These are phyloP conservation scores for Mycocentrospora acerina DNA, from an alignment of 2,329 filamentous ascomycete species.

Conservation along the genomic window DNA sequence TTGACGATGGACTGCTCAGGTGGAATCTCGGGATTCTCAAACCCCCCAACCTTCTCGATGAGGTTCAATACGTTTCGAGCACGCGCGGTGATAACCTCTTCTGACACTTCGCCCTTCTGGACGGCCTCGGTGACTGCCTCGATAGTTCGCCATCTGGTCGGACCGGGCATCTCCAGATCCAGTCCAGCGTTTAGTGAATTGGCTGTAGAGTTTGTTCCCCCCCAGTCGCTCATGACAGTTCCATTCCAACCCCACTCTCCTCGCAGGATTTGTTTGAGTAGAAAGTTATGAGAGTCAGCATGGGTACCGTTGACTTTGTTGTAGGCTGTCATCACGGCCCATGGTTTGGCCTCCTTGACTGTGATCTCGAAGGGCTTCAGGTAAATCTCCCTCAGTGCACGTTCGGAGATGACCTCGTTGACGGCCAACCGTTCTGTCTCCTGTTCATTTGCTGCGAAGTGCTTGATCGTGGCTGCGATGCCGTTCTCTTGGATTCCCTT, in stretches of 20 bases:
- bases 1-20: conserved; percentile 64
- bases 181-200: conserved; percentile 40
- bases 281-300: conserved; percentile 63
- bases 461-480: conserved; percentile 72
- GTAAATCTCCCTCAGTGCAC: conserved; percentile 60
- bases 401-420: conserved; percentile 52
- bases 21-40: conserved; percentile 59
- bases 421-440: conserved; percentile 68
- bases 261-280: conserved; percentile 67
- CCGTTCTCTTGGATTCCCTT: conserved; percentile 65
- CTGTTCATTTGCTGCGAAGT: conserved; percentile 68
- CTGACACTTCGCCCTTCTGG: conserved; percentile 52
- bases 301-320: conserved; percentile 73
- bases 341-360: conserved; percentile 68
- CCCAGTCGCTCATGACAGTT: conserved; percentile 67
- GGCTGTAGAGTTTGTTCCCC: conserved; percentile 39
- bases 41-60: conserved; percentile 67
- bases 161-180: conserved; percentile 43
- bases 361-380: conserved; percentile 66
- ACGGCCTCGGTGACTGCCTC: conserved; percentile 57
- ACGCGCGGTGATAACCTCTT: conserved; percentile 32
- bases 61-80: conserved; percentile 54
- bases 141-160: conserved; percentile 67
- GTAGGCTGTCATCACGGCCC: conserved; percentile 72
- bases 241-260: conserved; percentile 73